Conservation (phyloP, 352 stramenopile species). For the Globisporangium orthogonon region DNA sequence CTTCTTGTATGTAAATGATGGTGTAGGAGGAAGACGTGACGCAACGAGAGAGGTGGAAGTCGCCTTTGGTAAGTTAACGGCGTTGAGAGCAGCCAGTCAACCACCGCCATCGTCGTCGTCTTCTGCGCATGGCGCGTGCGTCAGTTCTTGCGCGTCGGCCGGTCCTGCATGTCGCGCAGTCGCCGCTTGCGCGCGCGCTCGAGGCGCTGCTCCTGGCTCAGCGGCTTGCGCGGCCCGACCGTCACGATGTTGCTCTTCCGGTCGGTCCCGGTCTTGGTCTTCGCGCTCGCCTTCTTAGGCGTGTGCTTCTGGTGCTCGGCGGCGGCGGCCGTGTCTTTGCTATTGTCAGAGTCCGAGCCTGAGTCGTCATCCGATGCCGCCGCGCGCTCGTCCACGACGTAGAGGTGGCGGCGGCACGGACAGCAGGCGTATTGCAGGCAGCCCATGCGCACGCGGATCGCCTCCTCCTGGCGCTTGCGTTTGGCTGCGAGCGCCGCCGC, state of each 20-base stretch:
- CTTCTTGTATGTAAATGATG: too few relatives aligned
- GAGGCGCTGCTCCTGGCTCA: conserved; percentile 63
- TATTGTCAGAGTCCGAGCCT: too few relatives aligned
- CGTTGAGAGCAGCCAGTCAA: too few relatives aligned
- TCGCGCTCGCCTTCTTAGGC: conserved; percentile 11
- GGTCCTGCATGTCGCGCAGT: conserved; percentile 63
- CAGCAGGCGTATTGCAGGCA: conserved; percentile 63
- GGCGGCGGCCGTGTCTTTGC: conserved; percentile 6
- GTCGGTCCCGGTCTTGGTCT: conserved; percentile 13
- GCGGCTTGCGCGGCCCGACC: conserved; percentile 43
- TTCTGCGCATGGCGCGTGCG: too few relatives aligned
- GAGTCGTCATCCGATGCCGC: conserved; percentile 27
- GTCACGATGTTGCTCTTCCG: conserved; percentile 41
- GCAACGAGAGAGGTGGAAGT: too few relatives aligned
- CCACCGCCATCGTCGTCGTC: too few relatives aligned
- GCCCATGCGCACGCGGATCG: conserved; percentile 58
- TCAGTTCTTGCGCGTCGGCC: conserved; percentile 39
- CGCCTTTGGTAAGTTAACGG: conserved; percentile 12
- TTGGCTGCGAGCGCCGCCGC: conserved; percentile 23
- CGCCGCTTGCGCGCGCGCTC: conserved; percentile 56
- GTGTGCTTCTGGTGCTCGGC: conserved; percentile 18
- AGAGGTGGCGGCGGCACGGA: conserved; percentile 46
- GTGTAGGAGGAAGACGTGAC: too few relatives aligned
- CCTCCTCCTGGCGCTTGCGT: conserved; percentile 48
- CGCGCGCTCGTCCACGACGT: conserved; percentile 43